These are phyloP conservation scores for Cystoderma amianthinum DNA, from an alignment of 768 basidiomycete species.

Conservation along the genomic window DNA sequence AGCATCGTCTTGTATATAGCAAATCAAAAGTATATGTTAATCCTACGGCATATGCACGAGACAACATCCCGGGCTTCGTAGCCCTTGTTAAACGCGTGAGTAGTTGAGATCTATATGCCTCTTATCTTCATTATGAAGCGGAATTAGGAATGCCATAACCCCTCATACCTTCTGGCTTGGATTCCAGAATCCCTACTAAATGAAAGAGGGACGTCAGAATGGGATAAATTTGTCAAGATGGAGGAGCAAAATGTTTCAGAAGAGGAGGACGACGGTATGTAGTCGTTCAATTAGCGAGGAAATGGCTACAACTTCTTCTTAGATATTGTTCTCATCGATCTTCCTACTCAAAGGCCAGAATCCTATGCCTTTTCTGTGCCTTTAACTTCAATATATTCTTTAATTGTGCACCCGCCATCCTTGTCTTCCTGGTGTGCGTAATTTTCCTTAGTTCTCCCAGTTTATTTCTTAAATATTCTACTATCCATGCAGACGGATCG, in stretches of 20 bases:
- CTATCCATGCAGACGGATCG: constrained; percentile 59
- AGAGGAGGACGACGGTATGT: constrained; percentile 70
- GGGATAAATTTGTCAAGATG: constrained; percentile 85
- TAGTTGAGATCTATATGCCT: no score
- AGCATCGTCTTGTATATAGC: constrained; percentile 74
- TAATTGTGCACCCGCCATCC: constrained; percentile 79
- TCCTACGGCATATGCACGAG: constrained; percentile 84
- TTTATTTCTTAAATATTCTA: constrained; percentile 7
- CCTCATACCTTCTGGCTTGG: constrained; percentile 84
- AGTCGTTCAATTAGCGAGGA: neutral
- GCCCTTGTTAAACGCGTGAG: constrained; percentile 84
- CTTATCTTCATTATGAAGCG: no score
- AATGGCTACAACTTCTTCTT: constrained; percentile 1
- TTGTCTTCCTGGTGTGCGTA: constrained; percentile 76
- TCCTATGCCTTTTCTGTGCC: constrained; percentile 96
- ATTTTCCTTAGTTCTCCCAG: no score
- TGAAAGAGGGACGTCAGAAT: constrained; percentile 76
- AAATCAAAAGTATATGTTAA: constrained; percentile 96
- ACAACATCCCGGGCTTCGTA: constrained; percentile 93
- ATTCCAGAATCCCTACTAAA: constrained; percentile 83
- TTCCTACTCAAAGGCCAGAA: constrained; percentile 78
- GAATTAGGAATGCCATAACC: constrained; percentile 63
- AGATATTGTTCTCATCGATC: constrained; percentile 84
- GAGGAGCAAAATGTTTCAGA: constrained; percentile 56
- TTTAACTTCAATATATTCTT: constrained; percentile 81